A percentile compares a stretch with the other conserved stretches of the same genome.
These are phyloP conservation scores for Lepidium africanum DNA, from an alignment of 345 rosid genomes.

Conservation along the genomic window DNA sequence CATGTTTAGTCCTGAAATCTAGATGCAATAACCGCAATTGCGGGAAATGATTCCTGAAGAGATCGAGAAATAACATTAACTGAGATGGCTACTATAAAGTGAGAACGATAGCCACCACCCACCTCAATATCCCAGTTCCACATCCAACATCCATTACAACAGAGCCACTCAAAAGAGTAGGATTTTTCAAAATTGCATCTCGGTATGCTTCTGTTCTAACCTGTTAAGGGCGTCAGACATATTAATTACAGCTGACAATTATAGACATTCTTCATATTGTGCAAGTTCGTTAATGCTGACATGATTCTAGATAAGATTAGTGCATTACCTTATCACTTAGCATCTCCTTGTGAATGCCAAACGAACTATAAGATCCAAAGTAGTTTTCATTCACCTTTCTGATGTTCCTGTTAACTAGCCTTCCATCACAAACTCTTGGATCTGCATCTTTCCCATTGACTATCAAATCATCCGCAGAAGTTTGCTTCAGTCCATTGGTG, in stretches of 20 bases:
- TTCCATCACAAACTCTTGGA: slow-evolving; percentile 26
- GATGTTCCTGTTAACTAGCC: slow-evolving; percentile 36
- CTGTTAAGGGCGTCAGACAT: slow-evolving; percentile 31
- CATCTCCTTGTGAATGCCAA: slow-evolving; percentile 88
- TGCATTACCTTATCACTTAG: slow-evolving; percentile 73
- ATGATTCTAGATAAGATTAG: not conserved
- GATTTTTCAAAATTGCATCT: slow-evolving; percentile 77
- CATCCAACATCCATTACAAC: slow-evolving; percentile 98
- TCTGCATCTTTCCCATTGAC: slow-evolving; percentile 27
- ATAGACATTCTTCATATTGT: not conserved
- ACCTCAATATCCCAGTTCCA: slow-evolving; percentile 97
- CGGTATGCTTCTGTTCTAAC: slow-evolving; percentile 78
- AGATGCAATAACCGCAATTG: not conserved
- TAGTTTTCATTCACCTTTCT: slow-evolving; percentile 68
- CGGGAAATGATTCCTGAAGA: not conserved
- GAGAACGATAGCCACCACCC: not conserved
- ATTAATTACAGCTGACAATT: not conserved
- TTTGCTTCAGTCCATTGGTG: slow-evolving; percentile 16
- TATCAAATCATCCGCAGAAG: slow-evolving; percentile 18
- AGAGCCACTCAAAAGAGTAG: slow-evolving; percentile 60
- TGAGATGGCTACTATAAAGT: not conserved
- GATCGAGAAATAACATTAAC: not conserved
- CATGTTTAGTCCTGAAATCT: not conserved
- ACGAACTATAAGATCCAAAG: slow-evolving; percentile 86
- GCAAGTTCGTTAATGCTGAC: not conserved